phyloP scores from a whole-genome alignment of 1,284 basidiomycete species.

The Tilletia walkeri region DNA sequence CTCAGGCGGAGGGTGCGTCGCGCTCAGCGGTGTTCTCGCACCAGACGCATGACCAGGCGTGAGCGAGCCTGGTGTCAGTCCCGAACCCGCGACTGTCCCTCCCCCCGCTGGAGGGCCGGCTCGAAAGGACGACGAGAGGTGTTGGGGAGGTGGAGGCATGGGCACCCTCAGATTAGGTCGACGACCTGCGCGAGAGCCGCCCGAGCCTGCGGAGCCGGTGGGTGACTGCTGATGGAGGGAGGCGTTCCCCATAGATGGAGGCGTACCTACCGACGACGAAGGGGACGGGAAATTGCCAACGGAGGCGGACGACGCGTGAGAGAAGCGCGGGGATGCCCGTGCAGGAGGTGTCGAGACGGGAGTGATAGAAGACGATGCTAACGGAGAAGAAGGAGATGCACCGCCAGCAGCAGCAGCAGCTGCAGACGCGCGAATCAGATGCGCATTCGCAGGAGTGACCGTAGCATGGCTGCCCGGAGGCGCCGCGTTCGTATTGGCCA shows the following conservation, averaged over 20 bases:
- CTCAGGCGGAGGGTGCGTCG: conserved; percentile 41
- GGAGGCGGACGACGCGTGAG: neutral
- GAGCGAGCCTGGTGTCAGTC: neutral
- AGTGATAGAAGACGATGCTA: neutral
- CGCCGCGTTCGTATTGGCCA: neutral
- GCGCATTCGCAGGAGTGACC: neutral
- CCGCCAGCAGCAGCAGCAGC: neutral
- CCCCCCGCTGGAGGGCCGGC: neutral
- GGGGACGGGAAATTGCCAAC: no score
- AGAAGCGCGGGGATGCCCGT: neutral
- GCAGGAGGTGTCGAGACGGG: neutral
- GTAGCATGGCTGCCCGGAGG: neutral
- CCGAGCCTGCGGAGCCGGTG: neutral
- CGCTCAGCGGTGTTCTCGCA: conserved; percentile 42
- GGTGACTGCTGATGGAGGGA: neutral
- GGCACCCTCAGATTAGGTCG: neutral
- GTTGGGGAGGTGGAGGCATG: neutral
- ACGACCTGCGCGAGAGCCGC: neutral
- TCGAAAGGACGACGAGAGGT: conserved; percentile 15
- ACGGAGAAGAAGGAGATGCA: neutral
- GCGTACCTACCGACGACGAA: no score
- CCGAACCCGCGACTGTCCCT: neutral
- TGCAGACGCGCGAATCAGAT: neutral
- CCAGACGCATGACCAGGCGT: conserved; percentile 11
- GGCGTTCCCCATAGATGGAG: no score